A percentile compares a stretch with the other conserved stretches of the same genome.
phyloP scores from a whole-genome alignment of 371 early-diverging fungal species.

The Dichotomocladium elegans region DNA sequence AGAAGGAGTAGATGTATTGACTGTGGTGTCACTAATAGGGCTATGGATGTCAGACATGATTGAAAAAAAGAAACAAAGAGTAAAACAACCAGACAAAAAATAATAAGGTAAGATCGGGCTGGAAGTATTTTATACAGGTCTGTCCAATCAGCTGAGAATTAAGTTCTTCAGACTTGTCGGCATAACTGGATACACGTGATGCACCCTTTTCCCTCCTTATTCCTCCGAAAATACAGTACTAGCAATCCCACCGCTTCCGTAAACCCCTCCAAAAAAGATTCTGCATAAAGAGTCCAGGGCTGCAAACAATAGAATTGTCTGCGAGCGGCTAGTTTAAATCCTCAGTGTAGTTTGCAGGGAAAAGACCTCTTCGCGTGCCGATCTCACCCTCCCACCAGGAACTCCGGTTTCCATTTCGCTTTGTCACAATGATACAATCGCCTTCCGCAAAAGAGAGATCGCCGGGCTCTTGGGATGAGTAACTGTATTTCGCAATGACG shows the following conservation, averaged over 20 bases:
- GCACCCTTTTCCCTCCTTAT: not conserved
- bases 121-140: too few species aligned
- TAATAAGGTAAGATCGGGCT: not conserved
- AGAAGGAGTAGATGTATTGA: too few species aligned
- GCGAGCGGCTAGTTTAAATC: constrained; percentile 8
- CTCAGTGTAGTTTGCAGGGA: constrained; percentile 41
- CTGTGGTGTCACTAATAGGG: too few species aligned
- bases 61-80: not conserved
- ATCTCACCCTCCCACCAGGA: constrained; percentile 81
- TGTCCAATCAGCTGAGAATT: too few species aligned
- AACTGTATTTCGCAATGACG: constrained; percentile 73
- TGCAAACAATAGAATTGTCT: not conserved
- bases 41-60: too few species aligned
- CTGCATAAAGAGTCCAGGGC: not conserved
- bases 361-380: constrained; percentile 56
- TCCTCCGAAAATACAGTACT: not conserved
- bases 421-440: constrained; percentile 69
- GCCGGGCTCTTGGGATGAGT: constrained; percentile 54
- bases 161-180: too few species aligned
- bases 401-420: constrained; percentile 54
- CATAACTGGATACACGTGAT: not conserved
- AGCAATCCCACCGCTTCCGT: not conserved
- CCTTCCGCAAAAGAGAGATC: constrained; percentile 73
- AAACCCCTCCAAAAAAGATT: not conserved
- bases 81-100: not conserved